Evolutionary conservation across 768 basidiomycete species (phyloP), one percentile per base, ranked within the genome.

Genomic region (Leucosporidium yakuticum): DNA sequence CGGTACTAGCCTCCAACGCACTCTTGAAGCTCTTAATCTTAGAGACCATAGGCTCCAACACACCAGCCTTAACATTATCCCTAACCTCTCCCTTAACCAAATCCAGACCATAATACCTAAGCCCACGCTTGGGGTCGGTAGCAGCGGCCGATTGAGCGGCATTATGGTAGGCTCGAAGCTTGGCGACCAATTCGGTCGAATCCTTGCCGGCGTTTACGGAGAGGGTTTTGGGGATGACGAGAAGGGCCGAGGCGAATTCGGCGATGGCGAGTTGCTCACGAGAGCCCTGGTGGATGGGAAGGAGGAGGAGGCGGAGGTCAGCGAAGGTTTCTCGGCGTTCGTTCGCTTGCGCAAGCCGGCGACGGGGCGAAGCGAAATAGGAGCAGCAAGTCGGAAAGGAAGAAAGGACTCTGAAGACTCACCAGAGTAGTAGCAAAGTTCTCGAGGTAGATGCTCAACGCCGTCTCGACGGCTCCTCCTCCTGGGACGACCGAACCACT

Each of bases 201-300:
- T 99, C 96, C 77, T 98, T 98, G 50, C 96, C 96, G 51, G 96
- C 96, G 78, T 99, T 99, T 62, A 98, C 90, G 4, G 96, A 88
- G 44, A 99, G 87, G 25, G 89, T 92, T 81, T 98, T 98, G 56
- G 96, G 96, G 74, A 99, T 99, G 21, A 93, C 85, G 51, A 99
- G 83, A 64, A 99, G 83, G 19, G 96, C 89, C 69, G 84, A 83
- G 27, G 96, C 96, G 78, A 99, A 99, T 79, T 99, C 96, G n/a
- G 94, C 96, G 76, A 99, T 97, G 25, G 96, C 96, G 62, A 99
- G 83, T 78, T 99, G 96, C 80, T 99, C 96, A 74, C 96, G 84
- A 27, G 96, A 99, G 57, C 95, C 96, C 95, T 97, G 77, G 19
- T 29, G 31, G 62, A 17, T 14, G 25, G 25, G 25, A 29, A 11